Base-by-base conservation (phyloP, 2,329 filamentous ascomycete species). In the Penicillium griseofulvum region DNA sequence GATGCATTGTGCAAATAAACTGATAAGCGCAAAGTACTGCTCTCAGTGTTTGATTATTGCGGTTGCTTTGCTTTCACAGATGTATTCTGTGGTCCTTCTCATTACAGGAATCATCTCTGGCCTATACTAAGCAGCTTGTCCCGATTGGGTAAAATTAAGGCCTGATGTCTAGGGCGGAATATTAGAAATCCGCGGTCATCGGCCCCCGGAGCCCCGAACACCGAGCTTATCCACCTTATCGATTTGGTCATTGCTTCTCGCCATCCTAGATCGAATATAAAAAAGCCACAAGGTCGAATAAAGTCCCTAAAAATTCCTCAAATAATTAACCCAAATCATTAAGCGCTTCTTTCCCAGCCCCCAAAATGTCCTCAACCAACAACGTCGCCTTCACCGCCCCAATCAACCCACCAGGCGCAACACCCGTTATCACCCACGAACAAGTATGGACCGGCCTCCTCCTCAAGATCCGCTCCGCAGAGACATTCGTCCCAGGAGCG, bases 361-460 rank as follows among this genome's bases (percentile, higher is more conserved):
- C 7, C 42, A 60, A n/a, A 31, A 64, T 65, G 62, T 38, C 54
- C 16, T 51, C 62, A n/a, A 36, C 68, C 22, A 71, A 71, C 59
- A 68, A 74, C 58, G 49, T 74, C 56, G 71, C 73, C 39, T 74
- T 67, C 64, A 75, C 73, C 9, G 65, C 69, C 2, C 66, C 68
- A 2, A 68, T 76, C 59, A 76, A 76, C 54, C 70, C 73, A 38
- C 46, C 69, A 2, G 65, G 64, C 1, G 57, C 59, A 7, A 62
- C 56, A 22, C 68, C 66, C 3, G 45, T 61, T 4, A 64, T 76
- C n/a, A 68, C 65, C 3, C 49, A 42, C n/a, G 52, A 63, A 1
- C 72, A 76, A 62, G 58, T 76, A 44, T 76, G 73, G 74, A 59
- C 65, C 1, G 72, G 69, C 16, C 61, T 71, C 1, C 58, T 63